Evolutionary conservation across 2,329 filamentous ascomycete species (phyloP), one percentile per base, ranked within the genome.

Genomic region (Colletotrichum simmondsii): DNA sequence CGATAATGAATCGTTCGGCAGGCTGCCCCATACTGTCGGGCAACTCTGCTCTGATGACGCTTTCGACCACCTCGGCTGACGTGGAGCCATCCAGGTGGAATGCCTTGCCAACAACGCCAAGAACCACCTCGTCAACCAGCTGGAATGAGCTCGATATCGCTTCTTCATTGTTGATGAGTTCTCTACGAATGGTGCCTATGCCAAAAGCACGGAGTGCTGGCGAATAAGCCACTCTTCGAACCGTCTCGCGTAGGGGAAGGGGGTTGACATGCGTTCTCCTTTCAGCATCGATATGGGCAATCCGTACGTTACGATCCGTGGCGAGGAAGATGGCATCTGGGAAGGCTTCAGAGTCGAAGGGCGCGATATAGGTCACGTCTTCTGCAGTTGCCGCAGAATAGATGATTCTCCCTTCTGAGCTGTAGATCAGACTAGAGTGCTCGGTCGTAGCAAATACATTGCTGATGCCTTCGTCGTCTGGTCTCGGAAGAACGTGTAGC

Each of bases 321-420:
- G 95, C 95, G 53, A 99, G 89, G 1, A 94, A 91, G 57, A 98
- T 92, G 0, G 94, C 93, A 32, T 89, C 89, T 0, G 95, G 95
- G 78, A 94, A 99, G 2, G 93, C 93, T 76, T 92, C 91, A 0
- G 93, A 88, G 80, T 98, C 90, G 79, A 99, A 97, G 0, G 93
- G 89, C 73, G 94, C 97, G 6, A 98, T 92, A 60, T 91, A 92
- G 1, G 92, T 92, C 1, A 95, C 94, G 75, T 95, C 92, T 74
- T 98, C 94, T 3, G 95, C 95, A 14, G 96, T 98, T 1, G 98
- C 94, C 2, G 97, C 95, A 5, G 95, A 98, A 83, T 97, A 99
- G 1, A 98, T 91, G 53, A 98, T 93, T 26, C 95, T 90, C 1
- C 94, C 94, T 79, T 98, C 95, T 0, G 92, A 92, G 10, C 93